Conservation (phyloP, 441 rosid species). For the Melastoma candidum region DNA sequence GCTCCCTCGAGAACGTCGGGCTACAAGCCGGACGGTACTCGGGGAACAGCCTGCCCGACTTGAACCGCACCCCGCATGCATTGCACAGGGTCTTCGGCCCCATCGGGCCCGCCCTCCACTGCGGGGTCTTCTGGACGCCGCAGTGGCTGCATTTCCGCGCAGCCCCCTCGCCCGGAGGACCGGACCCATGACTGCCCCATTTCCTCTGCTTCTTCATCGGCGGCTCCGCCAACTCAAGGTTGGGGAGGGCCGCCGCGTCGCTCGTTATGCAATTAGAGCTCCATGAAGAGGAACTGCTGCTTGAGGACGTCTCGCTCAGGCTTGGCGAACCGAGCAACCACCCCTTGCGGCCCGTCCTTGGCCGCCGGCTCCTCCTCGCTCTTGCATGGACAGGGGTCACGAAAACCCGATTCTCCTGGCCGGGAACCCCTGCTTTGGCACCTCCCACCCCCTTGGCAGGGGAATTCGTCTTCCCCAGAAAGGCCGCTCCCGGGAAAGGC, state of each 20-base stretch:
- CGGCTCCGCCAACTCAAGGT: constrained; percentile 4
- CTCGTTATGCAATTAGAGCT: constrained; percentile 35
- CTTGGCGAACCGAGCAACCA: constrained; percentile 39
- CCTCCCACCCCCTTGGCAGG: constrained; percentile 5
- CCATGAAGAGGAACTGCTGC: constrained; percentile 31
- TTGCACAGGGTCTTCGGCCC: constrained; percentile 91
- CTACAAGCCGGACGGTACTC: constrained; percentile 94
- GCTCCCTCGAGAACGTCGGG: constrained; percentile 70
- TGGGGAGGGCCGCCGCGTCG: constrained; percentile 18
- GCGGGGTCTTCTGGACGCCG: constrained; percentile 85
- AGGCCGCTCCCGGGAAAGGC: constrained; percentile 32
- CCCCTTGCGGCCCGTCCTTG: constrained; percentile 39
- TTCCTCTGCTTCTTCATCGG: constrained; percentile 38
- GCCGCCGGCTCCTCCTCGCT: constrained; percentile 54
- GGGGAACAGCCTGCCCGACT: constrained; percentile 80
- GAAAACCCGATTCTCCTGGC: neutral
- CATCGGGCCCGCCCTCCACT: constrained; percentile 92
- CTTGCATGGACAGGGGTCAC: constrained; percentile 60
- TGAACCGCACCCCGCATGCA: constrained; percentile 90
- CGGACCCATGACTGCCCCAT: constrained; percentile 8
- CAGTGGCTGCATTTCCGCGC: constrained; percentile 61
- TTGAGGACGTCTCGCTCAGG: constrained; percentile 42
- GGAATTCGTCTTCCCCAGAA: constrained; percentile 19
- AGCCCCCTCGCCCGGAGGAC: constrained; percentile 33
- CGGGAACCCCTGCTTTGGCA: neutral